Evolutionary conservation across 257 asterid genomes (phyloP).

Genomic region (Solanum verrucosum): DNA sequence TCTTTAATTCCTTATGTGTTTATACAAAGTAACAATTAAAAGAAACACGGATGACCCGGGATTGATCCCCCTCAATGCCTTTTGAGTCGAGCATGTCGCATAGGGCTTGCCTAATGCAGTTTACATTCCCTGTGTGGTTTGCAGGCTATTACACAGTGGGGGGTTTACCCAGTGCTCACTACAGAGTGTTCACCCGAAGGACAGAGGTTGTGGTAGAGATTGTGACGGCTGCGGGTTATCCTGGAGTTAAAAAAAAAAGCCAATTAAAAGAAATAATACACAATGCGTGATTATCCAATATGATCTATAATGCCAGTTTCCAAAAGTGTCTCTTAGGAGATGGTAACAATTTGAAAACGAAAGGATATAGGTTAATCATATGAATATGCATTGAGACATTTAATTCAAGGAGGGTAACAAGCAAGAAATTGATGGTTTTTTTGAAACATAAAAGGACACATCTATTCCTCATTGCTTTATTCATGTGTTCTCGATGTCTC

Average conservation of each 20-base stretch:
- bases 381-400: background rate
- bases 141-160: too few relatives aligned
- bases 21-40: background rate
- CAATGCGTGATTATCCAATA: background rate
- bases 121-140: too few relatives aligned
- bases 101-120: too few relatives aligned
- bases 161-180: too few relatives aligned
- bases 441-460: background rate
- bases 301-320: background rate
- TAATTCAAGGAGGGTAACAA: background rate
- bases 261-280: background rate
- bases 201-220: too few relatives aligned
- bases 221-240: fast-evolving
- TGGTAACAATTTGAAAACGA: background rate
- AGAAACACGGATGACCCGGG: too few relatives aligned
- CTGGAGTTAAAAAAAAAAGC: too few relatives aligned
- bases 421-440: background rate
- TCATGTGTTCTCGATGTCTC: background rate
- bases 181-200: too few relatives aligned
- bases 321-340: background rate
- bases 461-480: background rate
- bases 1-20: background rate
- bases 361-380: background rate
- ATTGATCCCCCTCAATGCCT: too few relatives aligned
- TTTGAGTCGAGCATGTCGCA: too few relatives aligned